phyloP scores from a whole-genome alignment of 371 early-diverging fungal species.

The Coemansia sp. region DNA sequence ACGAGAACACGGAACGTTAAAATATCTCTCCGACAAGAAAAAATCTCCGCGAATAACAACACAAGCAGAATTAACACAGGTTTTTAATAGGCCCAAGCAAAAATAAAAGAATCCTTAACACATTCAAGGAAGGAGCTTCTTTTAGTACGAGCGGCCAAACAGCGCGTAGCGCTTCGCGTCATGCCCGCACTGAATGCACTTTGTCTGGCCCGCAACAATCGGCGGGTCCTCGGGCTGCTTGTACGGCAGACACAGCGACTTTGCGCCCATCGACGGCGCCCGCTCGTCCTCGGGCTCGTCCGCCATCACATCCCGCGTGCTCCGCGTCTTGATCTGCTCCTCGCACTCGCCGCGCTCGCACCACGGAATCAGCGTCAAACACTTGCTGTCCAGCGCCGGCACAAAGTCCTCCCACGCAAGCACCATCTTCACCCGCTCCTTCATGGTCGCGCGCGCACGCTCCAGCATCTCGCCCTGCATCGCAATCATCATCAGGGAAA shows the following conservation, averaged over 20 bases:
- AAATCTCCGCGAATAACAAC: not conserved
- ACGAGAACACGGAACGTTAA: too few species aligned
- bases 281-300: constrained; percentile 88
- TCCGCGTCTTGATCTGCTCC: constrained; percentile 93
- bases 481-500: constrained; percentile 69
- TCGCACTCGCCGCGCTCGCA: constrained; percentile 94
- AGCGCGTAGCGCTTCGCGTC: constrained; percentile 81
- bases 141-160: constrained; percentile 92
- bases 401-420: constrained; percentile 93
- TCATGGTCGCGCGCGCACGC: constrained; percentile 81
- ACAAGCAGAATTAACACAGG: too few species aligned
- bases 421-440: constrained; percentile 75
- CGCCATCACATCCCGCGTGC: constrained; percentile 68
- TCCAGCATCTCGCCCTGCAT: constrained; percentile 95
- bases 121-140: not conserved
- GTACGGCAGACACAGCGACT: constrained; percentile 98
- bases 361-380: constrained; percentile 94
- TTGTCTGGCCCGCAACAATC: constrained; percentile 71
- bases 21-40: not conserved
- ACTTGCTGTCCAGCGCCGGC: constrained; percentile 84
- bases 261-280: constrained; percentile 99
- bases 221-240: constrained; percentile 80
- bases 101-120: not conserved
- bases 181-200: constrained; percentile 82
- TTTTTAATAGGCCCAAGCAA: too few species aligned